Conservation (phyloP, 768 basidiomycete species). For the Phylloporus sp. region DNA sequence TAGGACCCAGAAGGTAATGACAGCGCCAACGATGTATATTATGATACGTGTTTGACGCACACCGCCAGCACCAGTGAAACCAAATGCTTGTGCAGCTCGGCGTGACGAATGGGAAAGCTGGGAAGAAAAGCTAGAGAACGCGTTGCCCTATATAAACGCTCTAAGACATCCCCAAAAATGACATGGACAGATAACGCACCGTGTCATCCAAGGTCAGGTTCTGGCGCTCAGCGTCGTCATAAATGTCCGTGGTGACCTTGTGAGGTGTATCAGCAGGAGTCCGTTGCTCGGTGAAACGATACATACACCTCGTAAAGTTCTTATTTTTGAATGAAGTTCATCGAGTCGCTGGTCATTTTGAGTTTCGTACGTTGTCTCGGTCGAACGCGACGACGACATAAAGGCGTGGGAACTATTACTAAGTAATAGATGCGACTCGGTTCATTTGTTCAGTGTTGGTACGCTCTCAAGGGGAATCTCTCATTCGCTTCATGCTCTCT, state of each 20-base stretch:
- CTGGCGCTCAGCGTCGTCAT: conserved; percentile 81
- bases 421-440: too few species aligned
- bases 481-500: too few species aligned
- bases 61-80: conserved; percentile 54
- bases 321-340: conserved; percentile 80
- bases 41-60: conserved; percentile 70
- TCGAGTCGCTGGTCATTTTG: conserved; percentile 86
- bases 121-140: conserved; percentile 61
- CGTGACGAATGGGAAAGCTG: conserved; percentile 64
- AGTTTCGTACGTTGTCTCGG: conserved; percentile 74
- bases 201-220: conserved; percentile 75
- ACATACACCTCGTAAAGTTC: conserved; percentile 74
- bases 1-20: conserved; percentile 55
- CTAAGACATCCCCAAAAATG: background rate
- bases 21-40: conserved; percentile 49
- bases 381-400: conserved; percentile 39
- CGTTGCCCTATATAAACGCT: conserved; percentile 45
- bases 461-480: too few species aligned
- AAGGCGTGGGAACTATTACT: conserved; percentile 23
- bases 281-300: background rate
- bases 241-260: conserved; percentile 84
- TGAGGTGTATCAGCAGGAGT: background rate
- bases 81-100: conserved; percentile 71
- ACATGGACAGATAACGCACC: conserved; percentile 38
- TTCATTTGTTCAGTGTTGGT: too few species aligned